These are phyloP conservation scores for Lactarius vividus DNA, from an alignment of 768 basidiomycete genomes.

Conservation along the genomic window DNA sequence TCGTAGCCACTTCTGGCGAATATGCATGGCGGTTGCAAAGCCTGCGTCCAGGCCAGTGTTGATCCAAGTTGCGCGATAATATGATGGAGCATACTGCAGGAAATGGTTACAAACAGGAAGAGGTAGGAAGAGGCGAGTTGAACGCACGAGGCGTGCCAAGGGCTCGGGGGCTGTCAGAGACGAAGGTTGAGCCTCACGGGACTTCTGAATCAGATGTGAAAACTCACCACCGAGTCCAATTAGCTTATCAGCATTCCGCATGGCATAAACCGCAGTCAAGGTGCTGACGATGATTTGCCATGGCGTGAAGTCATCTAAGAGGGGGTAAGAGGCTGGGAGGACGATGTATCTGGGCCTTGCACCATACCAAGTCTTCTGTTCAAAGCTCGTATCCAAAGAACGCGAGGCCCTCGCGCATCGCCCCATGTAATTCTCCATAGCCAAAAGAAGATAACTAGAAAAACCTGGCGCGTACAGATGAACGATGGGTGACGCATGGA, in stretches of 20 bases:
- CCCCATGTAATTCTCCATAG: slow-evolving; percentile 73
- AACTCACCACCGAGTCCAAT: slow-evolving; percentile 74
- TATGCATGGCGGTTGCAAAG: slow-evolving; percentile 92
- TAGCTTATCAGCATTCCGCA: slow-evolving; percentile 82
- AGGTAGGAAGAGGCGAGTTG: not conserved
- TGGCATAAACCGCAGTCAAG: slow-evolving; percentile 78
- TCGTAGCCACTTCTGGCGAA: slow-evolving; percentile 87
- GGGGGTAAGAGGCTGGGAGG: not conserved
- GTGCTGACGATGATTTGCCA: slow-evolving; percentile 92
- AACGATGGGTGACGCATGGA: slow-evolving; percentile 4
- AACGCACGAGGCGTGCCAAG: slow-evolving; percentile 75
- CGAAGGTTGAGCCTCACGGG: slow-evolving; percentile 11
- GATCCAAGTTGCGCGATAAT: slow-evolving; percentile 96
- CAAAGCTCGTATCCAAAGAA: slow-evolving; percentile 59
- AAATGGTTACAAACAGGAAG: slow-evolving; percentile 15
- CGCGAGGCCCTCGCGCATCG: slow-evolving; percentile 57
- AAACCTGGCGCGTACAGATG: slow-evolving; percentile 52
- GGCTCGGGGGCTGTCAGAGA: slow-evolving; percentile 80
- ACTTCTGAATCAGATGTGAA: slow-evolving; percentile 14
- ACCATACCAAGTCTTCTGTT: slow-evolving; percentile 62
- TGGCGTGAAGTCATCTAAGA: slow-evolving; percentile 78
- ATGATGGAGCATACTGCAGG: slow-evolving; percentile 80
- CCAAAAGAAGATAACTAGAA: slow-evolving; percentile 92
- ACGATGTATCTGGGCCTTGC: not conserved
- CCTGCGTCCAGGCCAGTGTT: slow-evolving; percentile 94